Base-by-base conservation (phyloP, 2,329 filamentous ascomycete species). In the Arthrinium puccinioides region DNA sequence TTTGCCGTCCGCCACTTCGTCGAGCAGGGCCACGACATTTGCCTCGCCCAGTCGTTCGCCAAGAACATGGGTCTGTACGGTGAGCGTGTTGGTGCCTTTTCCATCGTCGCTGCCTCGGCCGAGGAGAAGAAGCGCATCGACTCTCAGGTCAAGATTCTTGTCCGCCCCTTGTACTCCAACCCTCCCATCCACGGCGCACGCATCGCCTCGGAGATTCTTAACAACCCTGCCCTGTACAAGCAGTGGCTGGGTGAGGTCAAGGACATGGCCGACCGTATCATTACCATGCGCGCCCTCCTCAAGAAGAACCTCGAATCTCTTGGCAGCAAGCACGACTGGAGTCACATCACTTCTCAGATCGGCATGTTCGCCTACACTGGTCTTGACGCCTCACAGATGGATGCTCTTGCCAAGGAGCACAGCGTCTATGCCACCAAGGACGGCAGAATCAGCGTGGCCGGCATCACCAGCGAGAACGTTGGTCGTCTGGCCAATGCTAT, bases 41-140 rank as follows among this genome's bases (percentile, higher is more conserved):
- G 80, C 58, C 79, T 97, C 46, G 83, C 85, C 55, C 90, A 97
- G 72, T 92, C 85, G 37, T 97, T 97, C 64, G 90, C 90, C 62
- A 97, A 97, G 84, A 98, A 98, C 79, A 97, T 98, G 90, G 92
- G 92, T 69, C 86, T 98, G 45, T 97, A 98, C 62, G 92, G 92
- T 60, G 92, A 98, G 76, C 90, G 92, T 69, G 87, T 94, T 43
- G 92, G 92, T 58, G 89, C 89, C 48, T 97, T 98, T 77, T 95
- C 88, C 53, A 76, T 97, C 50, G 84, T 96, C 54, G 85, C 83
- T 60, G 82, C 81, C 51, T 82, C 85, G 28, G 74, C 81, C 46
- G 89, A 89, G 51, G 90, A 97, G 77, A 90, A 88, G 78, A 89
- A 89, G 73, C 87, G 87, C 47, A 79, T 98, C 55, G 90, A 96